Conservation (phyloP, 805 yeast species). For the Saturnispora serradocipensis region DNA sequence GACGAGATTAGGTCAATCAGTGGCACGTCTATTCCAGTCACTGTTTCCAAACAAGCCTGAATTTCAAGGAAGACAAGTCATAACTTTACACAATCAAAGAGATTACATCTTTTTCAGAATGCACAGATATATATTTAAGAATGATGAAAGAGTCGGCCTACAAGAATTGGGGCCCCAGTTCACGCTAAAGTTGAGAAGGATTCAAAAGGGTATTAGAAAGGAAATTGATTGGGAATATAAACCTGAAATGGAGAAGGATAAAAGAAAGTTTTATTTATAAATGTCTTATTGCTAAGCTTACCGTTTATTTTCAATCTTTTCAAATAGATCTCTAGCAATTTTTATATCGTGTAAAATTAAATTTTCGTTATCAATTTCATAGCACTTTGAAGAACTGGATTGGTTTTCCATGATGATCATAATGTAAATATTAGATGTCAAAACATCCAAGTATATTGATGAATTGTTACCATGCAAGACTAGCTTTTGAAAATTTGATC, state of each 20-base stretch:
- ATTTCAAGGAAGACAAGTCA: conserved; percentile 89
- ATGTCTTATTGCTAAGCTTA: not conserved
- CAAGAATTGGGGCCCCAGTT: conserved; percentile 97
- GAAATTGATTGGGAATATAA: conserved; percentile 96
- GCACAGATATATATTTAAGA: conserved; percentile 82
- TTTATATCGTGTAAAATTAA: conserved; percentile 28
- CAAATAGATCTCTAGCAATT: conserved; percentile 27
- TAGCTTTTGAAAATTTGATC: conserved; percentile 74
- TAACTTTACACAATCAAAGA: conserved; percentile 92
- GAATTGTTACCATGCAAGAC: conserved; percentile 48
- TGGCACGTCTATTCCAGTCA: conserved; percentile 85
- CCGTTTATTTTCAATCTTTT: conserved; percentile 18
- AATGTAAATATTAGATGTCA: conserved; percentile 30
- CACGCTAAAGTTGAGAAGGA: conserved; percentile 76
- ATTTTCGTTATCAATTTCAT: conserved; percentile 26
- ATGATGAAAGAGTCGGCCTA: conserved; percentile 86
- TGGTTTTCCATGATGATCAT: conserved; percentile 29
- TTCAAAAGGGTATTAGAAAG: conserved; percentile 86
- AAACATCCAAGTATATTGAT: conserved; percentile 28
- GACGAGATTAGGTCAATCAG: conserved; percentile 87
- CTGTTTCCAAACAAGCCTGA: conserved; percentile 91
- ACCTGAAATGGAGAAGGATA: conserved; percentile 94
- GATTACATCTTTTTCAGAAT: conserved; percentile 92
- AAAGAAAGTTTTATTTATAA: conserved; percentile 79
- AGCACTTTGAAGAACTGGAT: conserved; percentile 8